Percentiles rank a stretch among this genome's conserved stretches.
Conservation (phyloP, 2,329 filamentous ascomycete species). For the Apiospora sp. region DNA sequence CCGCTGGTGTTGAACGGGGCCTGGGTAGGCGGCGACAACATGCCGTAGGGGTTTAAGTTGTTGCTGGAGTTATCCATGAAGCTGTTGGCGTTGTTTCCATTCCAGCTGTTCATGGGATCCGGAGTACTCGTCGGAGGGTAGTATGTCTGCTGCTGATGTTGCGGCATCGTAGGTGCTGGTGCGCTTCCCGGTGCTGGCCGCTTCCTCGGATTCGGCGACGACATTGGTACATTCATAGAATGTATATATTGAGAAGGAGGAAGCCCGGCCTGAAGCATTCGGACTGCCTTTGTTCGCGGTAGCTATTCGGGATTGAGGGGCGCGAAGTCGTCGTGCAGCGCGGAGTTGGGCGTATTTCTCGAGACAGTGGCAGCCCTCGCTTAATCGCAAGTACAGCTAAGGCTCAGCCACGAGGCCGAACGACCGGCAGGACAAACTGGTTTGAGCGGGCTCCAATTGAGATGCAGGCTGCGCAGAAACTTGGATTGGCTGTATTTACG, state of each 20-base stretch:
- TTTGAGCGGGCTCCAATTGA: not conserved
- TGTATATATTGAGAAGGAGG: constrained; percentile 23
- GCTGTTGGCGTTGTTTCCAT: constrained; percentile 47
- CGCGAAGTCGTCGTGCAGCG: not conserved
- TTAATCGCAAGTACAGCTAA: not conserved
- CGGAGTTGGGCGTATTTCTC: constrained; percentile 7
- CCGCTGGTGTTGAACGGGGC: constrained; percentile 36
- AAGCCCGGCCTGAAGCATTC: constrained; percentile 24
- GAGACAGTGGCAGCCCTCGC: not conserved
- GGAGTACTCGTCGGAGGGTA: constrained; percentile 39
- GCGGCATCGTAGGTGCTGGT: constrained; percentile 31
- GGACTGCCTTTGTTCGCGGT: not conserved
- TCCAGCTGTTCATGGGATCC: constrained; percentile 64
- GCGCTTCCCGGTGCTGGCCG: constrained; percentile 43
- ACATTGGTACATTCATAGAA: constrained; percentile 28
- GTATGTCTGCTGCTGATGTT: constrained; percentile 53
- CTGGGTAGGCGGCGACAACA: constrained; percentile 39
- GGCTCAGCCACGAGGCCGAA: not conserved
- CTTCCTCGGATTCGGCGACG: constrained; percentile 42
- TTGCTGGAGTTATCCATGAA: constrained; percentile 44
- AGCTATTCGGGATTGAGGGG: not conserved
- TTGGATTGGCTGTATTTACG: not conserved
- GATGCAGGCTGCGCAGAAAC: not conserved
- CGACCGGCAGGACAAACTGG: not conserved
- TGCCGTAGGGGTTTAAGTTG: constrained; percentile 43